Evolutionary conservation across 83 land plant species (phyloP), one percentile per base, ranked within the genome.

Genomic region (Diphasiastrum complanatum): DNA sequence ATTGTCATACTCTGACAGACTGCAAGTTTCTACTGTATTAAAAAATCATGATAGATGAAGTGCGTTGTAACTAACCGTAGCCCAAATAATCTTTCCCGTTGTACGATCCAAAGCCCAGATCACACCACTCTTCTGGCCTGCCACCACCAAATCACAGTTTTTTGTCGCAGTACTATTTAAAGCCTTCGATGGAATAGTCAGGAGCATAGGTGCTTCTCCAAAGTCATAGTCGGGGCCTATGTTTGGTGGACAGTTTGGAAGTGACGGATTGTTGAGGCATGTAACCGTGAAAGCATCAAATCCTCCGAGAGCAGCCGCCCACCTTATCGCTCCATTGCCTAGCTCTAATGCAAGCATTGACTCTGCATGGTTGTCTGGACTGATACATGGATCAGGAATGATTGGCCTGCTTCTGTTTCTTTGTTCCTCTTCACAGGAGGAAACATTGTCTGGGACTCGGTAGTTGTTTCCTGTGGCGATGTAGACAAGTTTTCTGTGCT

Each of bases 141-240:
- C 58, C 11, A 54, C 58, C 29, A 54, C 33, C 5, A 54, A 26
- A 27, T 54, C 58, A 0, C n/a, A 8, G 33, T 1, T 2, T 50
- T 50, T 23, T 11, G 53, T 18, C 0, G n/a, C 53, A 18, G n/a
- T 23, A 40, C 14, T 14, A 8, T 40, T 40, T 40, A 14, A 40
- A 3, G 50, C 23, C 5, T 0, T 5, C 6, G 5, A 8, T 6
- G 27, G 60, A 27, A 62, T 62, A 33, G 58, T 62, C 5, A 62
- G 28, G 19, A 62, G 60, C 65, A 62, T 62, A 6, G 65, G 65
- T 0, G 65, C 56, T 46, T 62, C 65, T 26, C 65, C 65, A 45
- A 62, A 62, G 57, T 62, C 65, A 25, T 62, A 62, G 33, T 62
- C 65, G 0, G 65, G 65, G 14, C 65, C 65, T 8, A 58, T 58